Conservation (phyloP, 108 stramenopile genomes). For the Cylindrotheca fusiformis region DNA sequence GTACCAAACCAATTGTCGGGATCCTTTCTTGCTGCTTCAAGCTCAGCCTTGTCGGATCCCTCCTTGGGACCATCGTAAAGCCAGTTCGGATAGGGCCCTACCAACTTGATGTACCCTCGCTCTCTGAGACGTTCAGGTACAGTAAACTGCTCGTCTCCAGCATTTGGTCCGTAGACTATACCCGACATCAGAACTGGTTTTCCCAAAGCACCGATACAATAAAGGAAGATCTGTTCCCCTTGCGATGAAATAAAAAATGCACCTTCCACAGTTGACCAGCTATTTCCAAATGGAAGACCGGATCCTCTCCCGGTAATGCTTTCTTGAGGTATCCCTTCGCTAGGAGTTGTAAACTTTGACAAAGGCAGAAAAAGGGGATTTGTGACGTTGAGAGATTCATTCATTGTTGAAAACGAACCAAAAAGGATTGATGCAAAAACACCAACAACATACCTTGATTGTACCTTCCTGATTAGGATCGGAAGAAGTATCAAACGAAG, state of each 20-base stretch:
- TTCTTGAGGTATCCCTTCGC: background rate
- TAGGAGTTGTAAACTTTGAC: background rate
- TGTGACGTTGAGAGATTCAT: no score
- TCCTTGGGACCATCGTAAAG: background rate
- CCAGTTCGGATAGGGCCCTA: background rate
- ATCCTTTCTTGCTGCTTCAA: background rate
- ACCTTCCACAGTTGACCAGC: background rate
- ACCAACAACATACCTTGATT: conserved; percentile 29
- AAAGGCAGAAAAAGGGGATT: no score
- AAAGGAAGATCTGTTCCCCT: background rate
- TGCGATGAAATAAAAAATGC: background rate
- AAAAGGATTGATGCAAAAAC: no score
- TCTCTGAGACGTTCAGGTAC: background rate
- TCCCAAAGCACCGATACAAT: background rate
- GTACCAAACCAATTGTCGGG: background rate
- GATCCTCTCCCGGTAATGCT: background rate
- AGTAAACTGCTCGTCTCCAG: background rate
- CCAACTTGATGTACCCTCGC: background rate
- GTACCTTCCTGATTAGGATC: conserved; percentile 20
- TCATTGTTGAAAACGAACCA: no score
- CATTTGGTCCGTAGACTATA: background rate
- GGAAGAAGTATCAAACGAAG: conserved; percentile 12
- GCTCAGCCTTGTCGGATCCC: background rate
- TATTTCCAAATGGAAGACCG: background rate
- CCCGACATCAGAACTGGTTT: background rate